A percentile compares a stretch with the other conserved stretches of the same genome.
These are phyloP conservation scores for Pseudopyrenochaeta lycopersici DNA, from an alignment of 2,329 filamentous ascomycete genomes.

Conservation along the genomic window DNA sequence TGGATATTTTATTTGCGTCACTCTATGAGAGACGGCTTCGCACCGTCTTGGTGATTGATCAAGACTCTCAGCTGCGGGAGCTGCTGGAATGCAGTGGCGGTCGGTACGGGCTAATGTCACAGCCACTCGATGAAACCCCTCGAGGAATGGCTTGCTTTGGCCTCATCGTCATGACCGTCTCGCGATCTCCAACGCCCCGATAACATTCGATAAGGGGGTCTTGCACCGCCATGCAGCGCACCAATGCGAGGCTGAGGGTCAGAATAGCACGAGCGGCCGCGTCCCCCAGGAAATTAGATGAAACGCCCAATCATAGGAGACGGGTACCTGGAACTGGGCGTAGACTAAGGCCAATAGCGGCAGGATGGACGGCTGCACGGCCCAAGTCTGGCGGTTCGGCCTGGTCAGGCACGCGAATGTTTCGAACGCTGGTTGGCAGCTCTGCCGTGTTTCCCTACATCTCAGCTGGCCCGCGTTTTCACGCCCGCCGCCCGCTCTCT, in stretches of 20 bases:
- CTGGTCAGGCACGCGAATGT: constrained; percentile 30
- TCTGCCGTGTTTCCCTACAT: constrained; percentile 26
- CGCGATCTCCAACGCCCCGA: constrained; percentile 20
- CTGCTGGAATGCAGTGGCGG: constrained; percentile 16
- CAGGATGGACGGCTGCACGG: constrained; percentile 35
- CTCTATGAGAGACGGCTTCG: not conserved
- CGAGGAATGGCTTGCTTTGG: not conserved
- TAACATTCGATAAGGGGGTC: constrained; percentile 29
- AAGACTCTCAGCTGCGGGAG: not conserved
- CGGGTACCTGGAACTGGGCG: constrained; percentile 36
- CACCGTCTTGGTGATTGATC: not conserved
- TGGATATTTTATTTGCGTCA: not conserved
- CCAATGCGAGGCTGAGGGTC: constrained; percentile 16
- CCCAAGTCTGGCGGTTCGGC: constrained; percentile 5
- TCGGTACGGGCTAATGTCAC: not conserved
- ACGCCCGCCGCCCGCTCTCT: constrained; percentile 15
- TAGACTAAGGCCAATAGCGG: constrained; percentile 26
- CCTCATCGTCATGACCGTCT: not conserved
- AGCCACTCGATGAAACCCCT: constrained; percentile 2
- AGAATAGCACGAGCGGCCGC: constrained; percentile 34
- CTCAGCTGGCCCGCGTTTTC: constrained; percentile 13
- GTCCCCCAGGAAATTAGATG: constrained; percentile 36
- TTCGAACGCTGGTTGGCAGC: constrained; percentile 26
- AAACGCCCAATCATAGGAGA: constrained; percentile 32
- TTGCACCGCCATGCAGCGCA: constrained; percentile 16